Evolutionary conservation across 345 rosid genomes (phyloP), one percentile per base, ranked within the genome.

Genomic region (Bruguiera gymnorhiza): DNA sequence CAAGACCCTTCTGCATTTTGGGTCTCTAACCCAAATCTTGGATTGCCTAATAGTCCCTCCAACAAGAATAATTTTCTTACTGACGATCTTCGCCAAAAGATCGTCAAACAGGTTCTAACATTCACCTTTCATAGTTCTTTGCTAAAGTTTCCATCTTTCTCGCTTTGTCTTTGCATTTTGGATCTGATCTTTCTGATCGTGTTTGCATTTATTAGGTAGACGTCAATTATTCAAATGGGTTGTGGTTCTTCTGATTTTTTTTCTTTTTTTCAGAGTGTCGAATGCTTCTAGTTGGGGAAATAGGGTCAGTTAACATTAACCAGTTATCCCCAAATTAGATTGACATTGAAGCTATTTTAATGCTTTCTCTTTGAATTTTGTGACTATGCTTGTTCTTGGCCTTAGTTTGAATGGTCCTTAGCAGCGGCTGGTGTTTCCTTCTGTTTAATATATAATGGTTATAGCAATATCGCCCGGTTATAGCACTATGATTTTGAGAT

Each of bases 31-130:
- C 83, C 89, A 26, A 81, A 76, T 34, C 79, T 79, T 62, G 62
- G 79, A 27, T 53, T 81, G 69, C 86, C 91, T 52, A 82, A 43
- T 43, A 43, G 72, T 75, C 75, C 76, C 31, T 34, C 75, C 64
- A 80, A 86, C 36, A 86, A 76, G 75, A 84, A 78, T 36, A 60
- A 56, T 65, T 43, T 74, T 70, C 93, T 95, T 70, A 78, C 85
- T 24, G 90, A 90, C 3, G 94, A 89, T 82, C 94, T 92, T 74
- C 90, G 82, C 26, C 83, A 82, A 57, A 92, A 95, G 85, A 86
- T 95, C 79, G 73, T 90, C 72, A 92, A 92, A 71, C 99, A 95
- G 98, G 99, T 95, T 60, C 13, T 6, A 23, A 6, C 34, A 36
- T 60, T 31, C 32, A 27, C 58, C 8, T 19, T 66, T 57, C 48